These are phyloP conservation scores for Davidsoniella australis DNA, from an alignment of 2,329 filamentous ascomycete species.

Conservation along the genomic window DNA sequence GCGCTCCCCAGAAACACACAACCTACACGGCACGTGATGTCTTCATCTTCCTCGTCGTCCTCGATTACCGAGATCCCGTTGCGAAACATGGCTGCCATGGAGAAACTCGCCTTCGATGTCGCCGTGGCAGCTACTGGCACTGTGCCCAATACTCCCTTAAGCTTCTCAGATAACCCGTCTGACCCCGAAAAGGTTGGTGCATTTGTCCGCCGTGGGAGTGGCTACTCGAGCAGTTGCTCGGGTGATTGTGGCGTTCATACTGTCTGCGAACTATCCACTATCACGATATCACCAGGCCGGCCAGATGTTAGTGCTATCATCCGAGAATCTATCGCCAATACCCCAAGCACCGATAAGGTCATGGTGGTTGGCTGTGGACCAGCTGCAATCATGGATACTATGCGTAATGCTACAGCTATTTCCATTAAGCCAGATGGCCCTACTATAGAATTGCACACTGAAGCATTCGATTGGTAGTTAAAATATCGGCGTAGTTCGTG, in stretches of 20 bases:
- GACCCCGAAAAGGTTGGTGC: not conserved
- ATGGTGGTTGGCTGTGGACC: conserved; percentile 32
- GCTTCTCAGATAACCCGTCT: not conserved
- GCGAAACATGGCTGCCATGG: not conserved
- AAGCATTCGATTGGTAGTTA: conserved; percentile 28
- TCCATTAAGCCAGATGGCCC: conserved; percentile 25
- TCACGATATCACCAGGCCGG: conserved; percentile 19
- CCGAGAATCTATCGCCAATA: conserved; percentile 17
- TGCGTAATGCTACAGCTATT: conserved; percentile 25
- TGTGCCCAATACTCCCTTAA: not conserved
- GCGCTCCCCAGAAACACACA: not conserved
- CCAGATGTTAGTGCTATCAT: conserved; percentile 24
- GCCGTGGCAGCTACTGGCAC: not conserved
- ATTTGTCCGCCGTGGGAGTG: not conserved
- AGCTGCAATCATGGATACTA: conserved; percentile 23
- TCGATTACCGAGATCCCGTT: not conserved
- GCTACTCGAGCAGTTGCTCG: not conserved
- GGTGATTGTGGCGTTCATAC: conserved; percentile 5
- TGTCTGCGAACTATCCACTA: conserved; percentile 12
- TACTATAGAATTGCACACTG: conserved; percentile 30
- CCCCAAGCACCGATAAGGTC: conserved; percentile 19
- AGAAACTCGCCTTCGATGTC: conserved; percentile 1
- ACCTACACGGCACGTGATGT: too few species aligned
- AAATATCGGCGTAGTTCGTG: not conserved
- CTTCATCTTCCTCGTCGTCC: not conserved